phyloP scores from a whole-genome alignment of 1,139 yeast genomes.

The Wickerhamiella infanticola region DNA sequence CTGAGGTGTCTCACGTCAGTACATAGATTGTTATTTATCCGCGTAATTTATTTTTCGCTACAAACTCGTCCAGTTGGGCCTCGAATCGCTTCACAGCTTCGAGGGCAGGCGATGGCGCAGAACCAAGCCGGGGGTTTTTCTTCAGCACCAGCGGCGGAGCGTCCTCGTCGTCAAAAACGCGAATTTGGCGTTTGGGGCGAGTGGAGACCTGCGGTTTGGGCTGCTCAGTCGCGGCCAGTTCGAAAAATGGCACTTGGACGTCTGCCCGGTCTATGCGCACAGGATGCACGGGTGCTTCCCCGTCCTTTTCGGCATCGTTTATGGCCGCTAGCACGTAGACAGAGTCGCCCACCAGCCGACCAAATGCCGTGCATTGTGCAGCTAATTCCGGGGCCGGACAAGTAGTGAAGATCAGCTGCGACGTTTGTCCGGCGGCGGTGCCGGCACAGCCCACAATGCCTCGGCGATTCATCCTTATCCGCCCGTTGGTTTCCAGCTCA shows the following conservation, averaged over 20 bases:
- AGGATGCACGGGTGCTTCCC: slow-evolving; percentile 37
- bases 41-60: background rate
- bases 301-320: slow-evolving; percentile 32
- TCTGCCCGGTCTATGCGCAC: slow-evolving; percentile 29
- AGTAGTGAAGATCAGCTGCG: slow-evolving; percentile 41
- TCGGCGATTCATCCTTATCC: slow-evolving; percentile 38
- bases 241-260: slow-evolving; percentile 37
- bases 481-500: slow-evolving; percentile 37
- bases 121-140: background rate
- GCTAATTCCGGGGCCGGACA: slow-evolving; percentile 31
- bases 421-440: slow-evolving; percentile 20
- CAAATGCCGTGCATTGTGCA: slow-evolving; percentile 40
- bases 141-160: background rate
- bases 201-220: background rate
- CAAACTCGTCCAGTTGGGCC: background rate
- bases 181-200: slow-evolving; percentile 1
- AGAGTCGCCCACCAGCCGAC: slow-evolving; percentile 46
- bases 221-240: slow-evolving; percentile 21
- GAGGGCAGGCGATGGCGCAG: background rate
- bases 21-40: background rate
- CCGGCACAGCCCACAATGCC: slow-evolving; percentile 44
- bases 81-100: background rate
- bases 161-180: slow-evolving; percentile 1
- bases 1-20: slow-evolving; percentile 19
- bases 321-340: slow-evolving; percentile 40